Evolutionary conservation across 805 yeast genomes (phyloP).

Genomic region (Lipomyces yamadae): DNA sequence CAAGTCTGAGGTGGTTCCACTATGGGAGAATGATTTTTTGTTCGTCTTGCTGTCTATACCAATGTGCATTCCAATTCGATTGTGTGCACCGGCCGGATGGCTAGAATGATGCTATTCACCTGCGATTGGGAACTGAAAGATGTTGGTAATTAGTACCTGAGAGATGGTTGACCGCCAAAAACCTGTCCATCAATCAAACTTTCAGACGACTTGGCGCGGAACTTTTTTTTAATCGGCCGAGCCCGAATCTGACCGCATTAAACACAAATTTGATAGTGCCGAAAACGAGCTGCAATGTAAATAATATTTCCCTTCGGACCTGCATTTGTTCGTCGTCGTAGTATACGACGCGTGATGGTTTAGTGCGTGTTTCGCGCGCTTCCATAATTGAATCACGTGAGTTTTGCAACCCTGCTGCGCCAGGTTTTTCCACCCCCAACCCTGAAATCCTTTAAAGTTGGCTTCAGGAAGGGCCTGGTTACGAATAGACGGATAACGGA

Average conservation of each 20-base stretch:
- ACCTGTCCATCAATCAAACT: not conserved
- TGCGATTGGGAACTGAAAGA: not conserved
- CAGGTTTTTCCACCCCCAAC: too few relatives aligned
- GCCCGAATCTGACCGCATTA: not conserved
- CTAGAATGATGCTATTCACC: not conserved
- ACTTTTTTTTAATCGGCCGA: not conserved
- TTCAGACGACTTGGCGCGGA: not conserved
- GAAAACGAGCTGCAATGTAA: not conserved
- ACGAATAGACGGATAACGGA: too few relatives aligned
- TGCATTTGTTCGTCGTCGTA: not conserved
- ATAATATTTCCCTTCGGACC: not conserved
- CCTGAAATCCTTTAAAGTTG: too few relatives aligned
- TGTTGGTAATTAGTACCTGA: not conserved
- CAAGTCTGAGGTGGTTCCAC: conserved; percentile 35
- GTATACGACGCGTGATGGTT: not conserved
- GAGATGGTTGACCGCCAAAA: too few relatives aligned
- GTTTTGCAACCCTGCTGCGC: too few relatives aligned
- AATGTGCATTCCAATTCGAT: not conserved
- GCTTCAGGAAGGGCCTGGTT: too few relatives aligned
- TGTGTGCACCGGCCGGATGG: not conserved
- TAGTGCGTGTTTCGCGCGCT: not conserved
- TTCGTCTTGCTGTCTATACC: not conserved
- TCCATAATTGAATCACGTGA: too few relatives aligned
- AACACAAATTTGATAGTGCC: not conserved
- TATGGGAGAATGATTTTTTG: too few relatives aligned